A percentile compares a stretch with the other conserved stretches of the same genome.
phyloP scores from a whole-genome alignment of 345 rosid genomes.

The Pugionium dolabratum region DNA sequence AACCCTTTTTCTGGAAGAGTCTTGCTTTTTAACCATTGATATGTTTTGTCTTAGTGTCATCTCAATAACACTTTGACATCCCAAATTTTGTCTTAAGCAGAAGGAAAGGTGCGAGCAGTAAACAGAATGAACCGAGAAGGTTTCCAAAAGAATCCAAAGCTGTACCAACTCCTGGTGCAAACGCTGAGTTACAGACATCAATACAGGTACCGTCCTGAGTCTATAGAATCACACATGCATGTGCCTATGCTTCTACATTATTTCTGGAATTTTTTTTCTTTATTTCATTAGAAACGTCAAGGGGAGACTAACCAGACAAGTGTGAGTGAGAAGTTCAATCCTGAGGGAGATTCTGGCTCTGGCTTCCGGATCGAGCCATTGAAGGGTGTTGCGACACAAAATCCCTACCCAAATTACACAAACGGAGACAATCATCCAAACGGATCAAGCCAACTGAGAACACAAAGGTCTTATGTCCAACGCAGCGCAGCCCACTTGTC shows the following conservation, averaged over 20 bases:
- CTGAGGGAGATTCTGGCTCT: constrained; percentile 50
- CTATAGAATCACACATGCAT: not conserved
- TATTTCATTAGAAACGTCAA: constrained; percentile 49
- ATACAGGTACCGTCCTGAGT: constrained; percentile 44
- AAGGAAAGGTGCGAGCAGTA: constrained; percentile 46
- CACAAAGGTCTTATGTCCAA: constrained; percentile 53
- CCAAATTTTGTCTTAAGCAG: constrained; percentile 34
- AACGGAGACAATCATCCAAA: constrained; percentile 41
- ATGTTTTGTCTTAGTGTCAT: constrained; percentile 9
- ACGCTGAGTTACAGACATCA: constrained; percentile 53
- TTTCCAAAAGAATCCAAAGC: constrained; percentile 50
- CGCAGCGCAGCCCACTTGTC: constrained; percentile 55
- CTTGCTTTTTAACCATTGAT: not conserved
- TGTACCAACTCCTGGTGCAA: constrained; percentile 56
- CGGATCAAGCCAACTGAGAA: constrained; percentile 38
- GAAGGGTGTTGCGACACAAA: constrained; percentile 39
- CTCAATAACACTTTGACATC: constrained; percentile 10
- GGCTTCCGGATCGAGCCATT: constrained; percentile 51
- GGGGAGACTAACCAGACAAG: constrained; percentile 48
- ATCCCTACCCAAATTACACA: constrained; percentile 33
- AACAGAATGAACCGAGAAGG: constrained; percentile 48
- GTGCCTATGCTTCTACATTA: constrained; percentile 27
- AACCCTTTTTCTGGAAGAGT: not conserved
- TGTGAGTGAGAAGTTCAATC: constrained; percentile 46
- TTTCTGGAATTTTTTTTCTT: not conserved